A percentile compares a stretch with the other conserved stretches of the same genome.
Conservation (phyloP, 345 rosid genomes). For the Turnera subulata region DNA sequence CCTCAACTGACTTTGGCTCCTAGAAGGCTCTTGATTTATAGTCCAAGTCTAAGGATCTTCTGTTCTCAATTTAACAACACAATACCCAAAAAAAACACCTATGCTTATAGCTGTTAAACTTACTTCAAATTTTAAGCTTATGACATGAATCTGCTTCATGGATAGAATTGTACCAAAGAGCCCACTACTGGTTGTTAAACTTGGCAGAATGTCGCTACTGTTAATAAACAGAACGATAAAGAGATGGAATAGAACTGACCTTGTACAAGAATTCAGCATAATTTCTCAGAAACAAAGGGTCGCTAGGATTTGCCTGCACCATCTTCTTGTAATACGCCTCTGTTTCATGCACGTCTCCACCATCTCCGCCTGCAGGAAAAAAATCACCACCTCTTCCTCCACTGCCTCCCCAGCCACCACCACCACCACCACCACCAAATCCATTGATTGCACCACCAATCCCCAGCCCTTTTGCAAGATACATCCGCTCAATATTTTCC, state of each 20-base stretch:
- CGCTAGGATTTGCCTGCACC: conserved; percentile 53
- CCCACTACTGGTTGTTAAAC: neutral
- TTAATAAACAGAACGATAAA: neutral
- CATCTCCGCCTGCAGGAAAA: conserved; percentile 30
- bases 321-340: conserved; percentile 53
- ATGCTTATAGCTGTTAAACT: too few relatives aligned
- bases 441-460: conserved; percentile 21
- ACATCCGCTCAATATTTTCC: conserved; percentile 26
- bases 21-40: too few relatives aligned
- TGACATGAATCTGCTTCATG: too few relatives aligned
- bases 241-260: conserved; percentile 23
- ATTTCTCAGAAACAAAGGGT: conserved; percentile 49
- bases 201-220: too few relatives aligned
- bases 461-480: conserved; percentile 43
- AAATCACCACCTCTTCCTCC: conserved; percentile 24
- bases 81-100: neutral
- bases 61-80: neutral
- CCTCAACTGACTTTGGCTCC: too few relatives aligned
- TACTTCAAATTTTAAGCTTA: too few relatives aligned
- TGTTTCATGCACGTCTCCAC: conserved; percentile 26
- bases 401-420: conserved; percentile 15
- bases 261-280: conserved; percentile 56
- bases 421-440: conserved; percentile 8
- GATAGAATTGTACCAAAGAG: too few relatives aligned
- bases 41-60: too few relatives aligned